Base-by-base conservation (phyloP, 495 filamentous ascomycete species). In the Mytilinidion resinicola region DNA sequence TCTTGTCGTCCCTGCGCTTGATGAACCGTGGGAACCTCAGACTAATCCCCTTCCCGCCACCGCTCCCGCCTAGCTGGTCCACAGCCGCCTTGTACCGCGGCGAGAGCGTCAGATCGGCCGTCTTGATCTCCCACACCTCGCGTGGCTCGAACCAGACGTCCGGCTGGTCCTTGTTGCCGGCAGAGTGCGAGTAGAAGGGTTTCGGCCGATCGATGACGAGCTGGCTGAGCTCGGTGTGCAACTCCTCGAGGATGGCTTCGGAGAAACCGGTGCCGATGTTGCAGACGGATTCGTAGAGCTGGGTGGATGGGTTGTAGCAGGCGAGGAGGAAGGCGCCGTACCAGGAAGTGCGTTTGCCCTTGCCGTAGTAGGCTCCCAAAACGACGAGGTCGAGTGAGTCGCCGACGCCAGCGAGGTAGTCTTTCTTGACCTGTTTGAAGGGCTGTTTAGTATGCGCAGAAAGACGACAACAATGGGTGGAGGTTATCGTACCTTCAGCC, bases 201-300 rank as follows among this genome's bases (percentile, higher is more conserved):
- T 97, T 97, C 1, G 93, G 84, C 9, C 82, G 83, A 63, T 95
- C 89, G 63, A 98, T 98, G 59, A 85, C 80, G 47, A 88, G 77
- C 4, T 82, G 75, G 0, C 77, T 82, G 25, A 98, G 81, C 47
- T 82, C 76, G 10, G 76, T 72, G 75, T 98, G 85, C 9, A 97
- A 76, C 47, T 90, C 86, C 65, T 95, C 86, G 4, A 98, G 83
- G 3, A 88, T 76, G 1, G 80, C 86, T 73, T 98, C 93, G 3
- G 86, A 92, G 72, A 98, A 98, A 1, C 93, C 93, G 2, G 93
- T 98, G 57, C 93, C 93, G 63, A 98, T 96, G 69, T 98, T 98
- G 80, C 95, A 98, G 21, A 97, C 85, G 0, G 89, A 93, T 72
- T 98, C 95, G 73, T 91, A 97, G 9, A 72, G 84, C 54, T 98